Evolutionary conservation across 805 yeast genomes (phyloP).

Genomic region (Cyberlindnera euphorbiae): DNA sequence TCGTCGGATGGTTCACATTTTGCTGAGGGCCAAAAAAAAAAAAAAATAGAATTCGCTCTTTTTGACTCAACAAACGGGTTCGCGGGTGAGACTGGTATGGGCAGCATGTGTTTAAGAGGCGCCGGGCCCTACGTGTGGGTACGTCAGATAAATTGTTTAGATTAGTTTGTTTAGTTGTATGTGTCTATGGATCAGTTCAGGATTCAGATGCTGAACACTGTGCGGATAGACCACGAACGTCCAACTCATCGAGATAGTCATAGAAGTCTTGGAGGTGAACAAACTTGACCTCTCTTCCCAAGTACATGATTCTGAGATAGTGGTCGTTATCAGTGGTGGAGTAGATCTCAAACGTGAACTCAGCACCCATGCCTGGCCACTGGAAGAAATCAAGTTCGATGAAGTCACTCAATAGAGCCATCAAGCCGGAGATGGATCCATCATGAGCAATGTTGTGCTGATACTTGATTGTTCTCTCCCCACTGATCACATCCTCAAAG

Average conservation of each 20-base stretch:
- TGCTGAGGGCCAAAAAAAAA: too few relatives aligned
- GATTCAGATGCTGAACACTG: constrained; percentile 8
- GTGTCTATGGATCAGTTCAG: too few relatives aligned
- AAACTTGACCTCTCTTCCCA: constrained; percentile 26
- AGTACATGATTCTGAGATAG: constrained; percentile 34
- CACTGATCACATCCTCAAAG: constrained; percentile 27
- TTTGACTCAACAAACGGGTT: too few relatives aligned
- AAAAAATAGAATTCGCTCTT: too few relatives aligned
- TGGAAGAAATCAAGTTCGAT: constrained; percentile 27
- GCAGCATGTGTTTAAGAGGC: too few relatives aligned
- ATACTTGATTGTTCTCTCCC: constrained; percentile 27
- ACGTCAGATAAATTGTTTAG: too few relatives aligned
- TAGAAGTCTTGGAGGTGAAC: constrained; percentile 16
- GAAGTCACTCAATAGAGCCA: constrained; percentile 32
- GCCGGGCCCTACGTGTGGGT: too few relatives aligned
- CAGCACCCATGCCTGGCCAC: constrained; percentile 49
- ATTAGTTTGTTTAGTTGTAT: too few relatives aligned
- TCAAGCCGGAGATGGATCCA: constrained; percentile 32
- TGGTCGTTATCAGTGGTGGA: constrained; percentile 21
- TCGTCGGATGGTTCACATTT: too few relatives aligned
- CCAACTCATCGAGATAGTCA: constrained; percentile 17
- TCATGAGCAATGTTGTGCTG: constrained; percentile 41
- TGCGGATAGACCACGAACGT: constrained; percentile 9
- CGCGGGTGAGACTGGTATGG: too few relatives aligned
- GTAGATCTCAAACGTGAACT: constrained; percentile 37